phyloP scores from a whole-genome alignment of 1,284 basidiomycete genomes.

The Mrakiaceae sp. region DNA sequence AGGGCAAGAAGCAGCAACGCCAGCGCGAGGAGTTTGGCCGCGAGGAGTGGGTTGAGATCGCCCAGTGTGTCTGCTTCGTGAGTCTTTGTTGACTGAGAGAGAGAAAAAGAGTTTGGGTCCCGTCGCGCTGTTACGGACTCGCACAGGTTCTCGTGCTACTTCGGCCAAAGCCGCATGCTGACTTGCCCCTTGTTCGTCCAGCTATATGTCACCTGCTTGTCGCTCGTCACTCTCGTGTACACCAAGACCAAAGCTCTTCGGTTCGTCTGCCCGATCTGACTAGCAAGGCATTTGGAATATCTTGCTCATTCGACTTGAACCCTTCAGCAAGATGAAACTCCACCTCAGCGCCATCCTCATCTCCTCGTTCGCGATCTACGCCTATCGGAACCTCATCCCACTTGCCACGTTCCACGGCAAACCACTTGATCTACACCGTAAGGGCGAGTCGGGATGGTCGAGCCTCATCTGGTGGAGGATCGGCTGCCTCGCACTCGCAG shows the following conservation, averaged over 20 bases:
- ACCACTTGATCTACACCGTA: conserved; percentile 23
- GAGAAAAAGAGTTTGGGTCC: too few relatives aligned
- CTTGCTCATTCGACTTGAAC: too few relatives aligned
- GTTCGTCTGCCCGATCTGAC: too few relatives aligned
- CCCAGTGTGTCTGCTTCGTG: conserved; percentile 11
- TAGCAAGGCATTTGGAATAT: too few relatives aligned
- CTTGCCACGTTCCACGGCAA: conserved; percentile 41
- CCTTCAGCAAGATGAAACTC: conserved; percentile 21
- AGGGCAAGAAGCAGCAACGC: not conserved
- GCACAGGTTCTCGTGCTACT: too few relatives aligned
- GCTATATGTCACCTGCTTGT: conserved; percentile 24
- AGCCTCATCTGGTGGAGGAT: conserved; percentile 22
- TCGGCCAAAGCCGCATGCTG: too few relatives aligned
- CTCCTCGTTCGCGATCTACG: conserved; percentile 39
- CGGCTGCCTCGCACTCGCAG: conserved; percentile 36
- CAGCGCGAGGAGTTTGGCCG: conserved; percentile 12
- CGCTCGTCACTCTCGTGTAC: conserved; percentile 26
- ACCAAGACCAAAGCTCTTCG: too few relatives aligned
- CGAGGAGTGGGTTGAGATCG: conserved; percentile 16
- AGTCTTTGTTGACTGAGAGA: not conserved
- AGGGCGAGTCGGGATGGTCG: not conserved
- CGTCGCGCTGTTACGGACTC: too few relatives aligned
- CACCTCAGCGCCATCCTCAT: conserved; percentile 37
- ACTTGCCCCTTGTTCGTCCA: not conserved
- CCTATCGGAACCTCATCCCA: conserved; percentile 55